Percentiles rank a stretch among this genome's conserved stretches.
Conservation (phyloP, 805 yeast genomes). For the Metschnikowia borealis region DNA sequence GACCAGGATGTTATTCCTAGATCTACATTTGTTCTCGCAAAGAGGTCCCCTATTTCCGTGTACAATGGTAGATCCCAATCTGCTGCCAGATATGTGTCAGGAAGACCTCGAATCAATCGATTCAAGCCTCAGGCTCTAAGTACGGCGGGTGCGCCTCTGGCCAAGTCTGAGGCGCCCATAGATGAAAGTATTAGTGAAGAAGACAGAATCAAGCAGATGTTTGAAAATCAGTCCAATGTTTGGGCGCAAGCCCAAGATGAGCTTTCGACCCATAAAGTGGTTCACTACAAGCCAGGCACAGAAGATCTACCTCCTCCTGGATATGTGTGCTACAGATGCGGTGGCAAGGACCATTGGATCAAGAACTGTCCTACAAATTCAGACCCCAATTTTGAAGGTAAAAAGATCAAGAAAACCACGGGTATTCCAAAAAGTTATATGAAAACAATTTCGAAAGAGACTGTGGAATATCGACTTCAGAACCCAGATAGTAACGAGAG, state of each 20-base stretch:
- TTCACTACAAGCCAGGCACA: conserved; percentile 49
- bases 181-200: conserved; percentile 64
- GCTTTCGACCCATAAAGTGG: conserved; percentile 80
- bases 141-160: conserved; percentile 17
- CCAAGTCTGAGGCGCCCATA: conserved; percentile 19
- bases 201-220: conserved; percentile 85
- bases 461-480: conserved; percentile 49
- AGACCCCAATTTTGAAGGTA: conserved; percentile 93
- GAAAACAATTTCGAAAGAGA: conserved; percentile 79
- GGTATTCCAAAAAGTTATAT: conserved; percentile 96
- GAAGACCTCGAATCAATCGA: conserved; percentile 53
- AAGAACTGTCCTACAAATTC: conserved; percentile 91
- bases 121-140: conserved; percentile 34
- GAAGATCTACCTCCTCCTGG: conserved; percentile 93
- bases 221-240: conserved; percentile 86
- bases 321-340: conserved; percentile 94
- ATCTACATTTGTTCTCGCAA: conserved; percentile 76
- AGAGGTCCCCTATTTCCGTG: conserved; percentile 57
- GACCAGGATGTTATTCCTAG: conserved; percentile 91
- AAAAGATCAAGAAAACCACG: conserved; percentile 84
- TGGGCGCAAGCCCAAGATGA: conserved; percentile 95
- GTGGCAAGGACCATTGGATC: conserved; percentile 90
- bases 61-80: conserved; percentile 29
- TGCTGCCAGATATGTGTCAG: conserved; percentile 67
- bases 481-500: conserved; percentile 23